Conservation (phyloP, 2,329 filamentous ascomycete genomes). For the Aspergillus puulaauensis region DNA sequence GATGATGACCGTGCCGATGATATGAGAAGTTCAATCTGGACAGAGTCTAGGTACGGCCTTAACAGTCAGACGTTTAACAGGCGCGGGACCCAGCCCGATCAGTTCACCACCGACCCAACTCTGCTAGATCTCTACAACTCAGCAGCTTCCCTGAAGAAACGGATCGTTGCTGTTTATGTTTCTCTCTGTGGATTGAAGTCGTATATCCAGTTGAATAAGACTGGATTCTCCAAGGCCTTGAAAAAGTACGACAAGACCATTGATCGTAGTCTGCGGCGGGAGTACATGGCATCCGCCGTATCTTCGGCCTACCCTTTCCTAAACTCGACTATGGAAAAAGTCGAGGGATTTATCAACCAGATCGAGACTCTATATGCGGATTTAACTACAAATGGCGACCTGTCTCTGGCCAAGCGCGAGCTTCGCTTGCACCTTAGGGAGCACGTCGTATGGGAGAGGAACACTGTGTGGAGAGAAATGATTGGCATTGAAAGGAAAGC, state of each 20-base stretch:
- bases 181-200: conserved; percentile 93
- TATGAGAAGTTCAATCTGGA: conserved; percentile 36
- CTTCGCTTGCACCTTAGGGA: conserved; percentile 87
- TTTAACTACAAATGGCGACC: conserved; percentile 78
- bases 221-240: conserved; percentile 90
- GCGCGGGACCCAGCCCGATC: conserved; percentile 59
- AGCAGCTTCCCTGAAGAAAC: conserved; percentile 87
- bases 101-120: conserved; percentile 71
- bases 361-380: conserved; percentile 80
- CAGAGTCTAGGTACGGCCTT: conserved; percentile 20
- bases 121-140: conserved; percentile 68
- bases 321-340: conserved; percentile 64
- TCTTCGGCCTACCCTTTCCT: conserved; percentile 80
- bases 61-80: conserved; percentile 20
- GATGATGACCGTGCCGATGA: conserved; percentile 33
- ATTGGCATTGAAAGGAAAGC: conserved; percentile 96
- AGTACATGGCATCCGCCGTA: conserved; percentile 74
- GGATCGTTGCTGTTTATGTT: conserved; percentile 83
- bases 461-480: conserved; percentile 98
- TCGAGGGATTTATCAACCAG: conserved; percentile 70
- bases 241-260: conserved; percentile 99
- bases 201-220: conserved; percentile 93
- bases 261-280: conserved; percentile 73
- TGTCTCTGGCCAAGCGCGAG: conserved; percentile 75
- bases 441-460: conserved; percentile 98